Percentiles rank a stretch among this genome's conserved stretches.
phyloP scores from a whole-genome alignment of 176 grass and related monocot genomes.

The Bolboschoenus planiculmis region DNA sequence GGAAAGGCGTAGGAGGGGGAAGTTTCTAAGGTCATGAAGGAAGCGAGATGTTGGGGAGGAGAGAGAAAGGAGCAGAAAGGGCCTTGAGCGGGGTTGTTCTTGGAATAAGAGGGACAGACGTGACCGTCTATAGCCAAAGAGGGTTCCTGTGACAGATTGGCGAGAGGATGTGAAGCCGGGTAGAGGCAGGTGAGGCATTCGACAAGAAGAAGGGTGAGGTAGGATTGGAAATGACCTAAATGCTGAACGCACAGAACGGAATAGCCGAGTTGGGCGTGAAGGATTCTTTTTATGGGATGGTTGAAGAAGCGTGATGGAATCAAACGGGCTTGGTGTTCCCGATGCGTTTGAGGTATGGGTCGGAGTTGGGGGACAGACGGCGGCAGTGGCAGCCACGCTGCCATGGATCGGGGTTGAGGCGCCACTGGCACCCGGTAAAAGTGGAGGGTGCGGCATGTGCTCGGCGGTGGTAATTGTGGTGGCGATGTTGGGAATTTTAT shows the following conservation, averaged over 20 bases:
- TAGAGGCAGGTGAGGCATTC: conserved; percentile 29
- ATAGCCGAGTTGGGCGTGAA: conserved; percentile 35
- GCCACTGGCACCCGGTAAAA: neutral
- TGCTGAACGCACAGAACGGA: conserved; percentile 51
- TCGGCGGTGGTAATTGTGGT: neutral
- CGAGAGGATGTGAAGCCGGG: conserved; percentile 14
- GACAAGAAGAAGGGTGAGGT: conserved; percentile 36
- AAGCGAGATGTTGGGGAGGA: conserved; percentile 56
- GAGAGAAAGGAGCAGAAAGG: conserved; percentile 59
- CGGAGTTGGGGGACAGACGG: conserved; percentile 15
- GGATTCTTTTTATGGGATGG: conserved; percentile 31
- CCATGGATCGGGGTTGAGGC: neutral
- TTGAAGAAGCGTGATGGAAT: conserved; percentile 19
- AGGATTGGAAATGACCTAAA: conserved; percentile 65
- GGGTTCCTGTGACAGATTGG: conserved; percentile 46
- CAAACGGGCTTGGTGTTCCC: neutral
- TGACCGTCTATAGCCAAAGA: conserved; percentile 57
- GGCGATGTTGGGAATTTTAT: neutral
- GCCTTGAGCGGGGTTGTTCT: conserved; percentile 45
- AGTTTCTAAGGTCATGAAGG: conserved; percentile 75
- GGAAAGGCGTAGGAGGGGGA: conserved; percentile 54
- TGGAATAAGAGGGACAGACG: conserved; percentile 73
- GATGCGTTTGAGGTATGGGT: neutral
- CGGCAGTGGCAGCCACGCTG: conserved; percentile 18
- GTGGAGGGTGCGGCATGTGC: conserved; percentile 55